Percentiles rank a stretch among this genome's conserved stretches.
phyloP scores from a whole-genome alignment of 1,139 yeast species.

The Candida buenavistaensis region DNA sequence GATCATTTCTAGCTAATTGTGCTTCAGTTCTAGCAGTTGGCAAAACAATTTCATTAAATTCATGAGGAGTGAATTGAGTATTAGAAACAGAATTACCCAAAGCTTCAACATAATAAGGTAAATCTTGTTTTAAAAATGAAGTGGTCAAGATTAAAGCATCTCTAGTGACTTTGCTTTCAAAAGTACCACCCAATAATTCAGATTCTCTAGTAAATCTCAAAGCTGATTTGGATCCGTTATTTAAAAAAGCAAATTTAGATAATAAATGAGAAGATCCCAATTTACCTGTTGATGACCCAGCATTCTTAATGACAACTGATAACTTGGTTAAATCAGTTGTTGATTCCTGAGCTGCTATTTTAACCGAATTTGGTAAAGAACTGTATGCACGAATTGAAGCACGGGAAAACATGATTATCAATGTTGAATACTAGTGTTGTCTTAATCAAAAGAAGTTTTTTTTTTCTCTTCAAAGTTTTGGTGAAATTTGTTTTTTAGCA shows the following conservation, averaged over 20 bases:
- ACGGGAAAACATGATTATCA: conserved; percentile 43
- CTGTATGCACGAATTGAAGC: conserved; percentile 50
- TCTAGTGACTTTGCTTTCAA: conserved; percentile 72
- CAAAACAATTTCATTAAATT: conserved; percentile 74
- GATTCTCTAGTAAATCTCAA: conserved; percentile 92
- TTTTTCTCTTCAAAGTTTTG: conserved; percentile 6
- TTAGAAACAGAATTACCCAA: conserved; percentile 74
- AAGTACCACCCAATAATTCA: conserved; percentile 87
- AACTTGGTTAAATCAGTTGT: conserved; percentile 65
- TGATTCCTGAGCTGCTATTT: conserved; percentile 48
- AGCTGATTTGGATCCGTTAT: conserved; percentile 82
- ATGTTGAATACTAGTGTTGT: no score
- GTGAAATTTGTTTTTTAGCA: conserved; percentile 1
- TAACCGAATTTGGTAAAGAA: conserved; percentile 43
- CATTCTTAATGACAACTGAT: conserved; percentile 72
- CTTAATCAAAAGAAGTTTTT: no score
- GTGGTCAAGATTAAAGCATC: conserved; percentile 81
- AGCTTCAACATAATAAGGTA: conserved; percentile 90
- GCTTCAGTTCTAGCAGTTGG: conserved; percentile 72
- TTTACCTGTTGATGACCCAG: conserved; percentile 79
- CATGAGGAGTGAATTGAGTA: conserved; percentile 80
- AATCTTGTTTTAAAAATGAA: conserved; percentile 79
- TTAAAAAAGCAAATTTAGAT: conserved; percentile 81
- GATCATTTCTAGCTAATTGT: conserved; percentile 47
- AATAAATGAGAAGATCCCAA: conserved; percentile 87